Evolutionary conservation across 257 asterid genomes (phyloP).

Genomic region (Petunia secreta): DNA sequence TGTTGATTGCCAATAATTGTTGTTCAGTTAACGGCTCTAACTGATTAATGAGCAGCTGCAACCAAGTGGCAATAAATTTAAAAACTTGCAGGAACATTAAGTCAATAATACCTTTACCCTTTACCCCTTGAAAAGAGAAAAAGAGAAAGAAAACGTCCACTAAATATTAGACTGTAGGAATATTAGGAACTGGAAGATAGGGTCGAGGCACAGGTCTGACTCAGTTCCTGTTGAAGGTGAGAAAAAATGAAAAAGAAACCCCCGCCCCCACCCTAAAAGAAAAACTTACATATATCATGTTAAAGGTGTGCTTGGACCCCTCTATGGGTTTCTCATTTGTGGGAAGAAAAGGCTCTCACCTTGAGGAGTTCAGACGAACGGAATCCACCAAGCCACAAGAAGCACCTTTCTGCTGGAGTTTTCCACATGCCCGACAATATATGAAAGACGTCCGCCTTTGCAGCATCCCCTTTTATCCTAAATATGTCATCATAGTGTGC

Average conservation of each 20-base stretch:
- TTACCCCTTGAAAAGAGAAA: slow-evolving; percentile 8
- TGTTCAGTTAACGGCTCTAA: slow-evolving; percentile 94
- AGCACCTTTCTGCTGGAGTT: slow-evolving; percentile 97
- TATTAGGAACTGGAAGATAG: neutral
- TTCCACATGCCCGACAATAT: slow-evolving; percentile 98
- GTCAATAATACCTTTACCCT: neutral
- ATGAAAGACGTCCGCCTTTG: slow-evolving; percentile 92
- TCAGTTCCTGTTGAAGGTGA: neutral
- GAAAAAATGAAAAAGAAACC: neutral
- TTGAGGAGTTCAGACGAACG: slow-evolving; percentile 95
- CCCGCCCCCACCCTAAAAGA: neutral
- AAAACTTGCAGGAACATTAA: slow-evolving; percentile 3
- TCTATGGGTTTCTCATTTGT: neutral
- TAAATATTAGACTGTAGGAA: neutral
- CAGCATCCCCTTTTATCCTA: slow-evolving; percentile 92
- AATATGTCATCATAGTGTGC: slow-evolving; percentile 90
- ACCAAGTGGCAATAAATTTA: slow-evolving; percentile 27
- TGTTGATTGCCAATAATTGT: slow-evolving; percentile 75
- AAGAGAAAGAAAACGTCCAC: slow-evolving; percentile 2
- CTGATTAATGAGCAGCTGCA: slow-evolving; percentile 84
- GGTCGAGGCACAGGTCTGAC: slow-evolving; percentile 6
- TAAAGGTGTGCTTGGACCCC: neutral
- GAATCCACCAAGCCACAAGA: slow-evolving; percentile 97
- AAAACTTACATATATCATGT: neutral
- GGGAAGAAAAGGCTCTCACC: slow-evolving; percentile 42